These are phyloP conservation scores for Candida sithepensis DNA, from an alignment of 805 yeast genomes.

Conservation along the genomic window DNA sequence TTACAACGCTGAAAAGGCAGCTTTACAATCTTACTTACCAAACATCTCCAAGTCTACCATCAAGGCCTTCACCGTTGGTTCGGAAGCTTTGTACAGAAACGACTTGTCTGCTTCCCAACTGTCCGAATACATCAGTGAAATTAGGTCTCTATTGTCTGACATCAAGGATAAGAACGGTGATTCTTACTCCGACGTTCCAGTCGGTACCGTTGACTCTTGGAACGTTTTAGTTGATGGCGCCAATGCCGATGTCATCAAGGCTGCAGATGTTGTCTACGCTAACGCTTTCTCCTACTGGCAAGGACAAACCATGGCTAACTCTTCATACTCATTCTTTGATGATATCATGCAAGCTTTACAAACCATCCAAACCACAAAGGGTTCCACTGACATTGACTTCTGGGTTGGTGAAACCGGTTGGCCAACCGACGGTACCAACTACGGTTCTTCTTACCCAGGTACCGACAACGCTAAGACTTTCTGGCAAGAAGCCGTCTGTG, in stretches of 20 bases:
- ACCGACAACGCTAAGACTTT: conserved; percentile 68
- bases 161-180: conserved; percentile 80
- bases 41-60: conserved; percentile 62
- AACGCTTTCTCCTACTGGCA: conserved; percentile 99
- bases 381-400: conserved; percentile 79
- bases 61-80: conserved; percentile 82
- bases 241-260: conserved; percentile 65
- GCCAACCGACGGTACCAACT: conserved; percentile 84
- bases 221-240: conserved; percentile 81
- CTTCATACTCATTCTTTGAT: conserved; percentile 90
- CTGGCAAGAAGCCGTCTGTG: conserved; percentile 91
- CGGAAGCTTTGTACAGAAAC: conserved; percentile 91
- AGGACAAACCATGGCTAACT: conserved; percentile 81
- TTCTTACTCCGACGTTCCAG: conserved; percentile 66
- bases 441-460: conserved; percentile 63
- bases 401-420: conserved; percentile 99
- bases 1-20: conserved; percentile 68
- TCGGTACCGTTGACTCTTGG: conserved; percentile 97
- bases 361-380: conserved; percentile 80
- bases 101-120: conserved; percentile 76
- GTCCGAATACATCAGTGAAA: conserved; percentile 60
- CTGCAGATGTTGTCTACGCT: conserved; percentile 83
- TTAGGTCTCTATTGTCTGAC: conserved; percentile 55
- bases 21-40: conserved; percentile 71
- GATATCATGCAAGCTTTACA: conserved; percentile 98